Evolutionary conservation across 768 basidiomycete species (phyloP).

Genomic region (Fomitopsis pulvina): DNA sequence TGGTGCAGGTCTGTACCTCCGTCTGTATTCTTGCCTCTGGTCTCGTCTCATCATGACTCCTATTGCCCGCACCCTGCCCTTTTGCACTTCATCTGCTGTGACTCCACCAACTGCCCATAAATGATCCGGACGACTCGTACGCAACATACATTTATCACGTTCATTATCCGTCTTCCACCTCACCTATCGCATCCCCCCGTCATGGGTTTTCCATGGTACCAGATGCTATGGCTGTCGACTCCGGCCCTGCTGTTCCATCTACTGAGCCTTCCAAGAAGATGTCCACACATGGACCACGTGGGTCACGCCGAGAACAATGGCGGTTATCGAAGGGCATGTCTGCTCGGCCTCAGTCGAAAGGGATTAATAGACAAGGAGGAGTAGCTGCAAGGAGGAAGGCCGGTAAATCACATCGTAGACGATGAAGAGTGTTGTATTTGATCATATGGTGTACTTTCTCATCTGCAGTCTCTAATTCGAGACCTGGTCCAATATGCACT

Average conservation of each 20-base stretch:
- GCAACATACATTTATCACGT: not conserved
- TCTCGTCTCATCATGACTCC: not conserved
- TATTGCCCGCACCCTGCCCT: not conserved
- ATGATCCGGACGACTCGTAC: too few relatives aligned
- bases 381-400: slow-evolving; percentile 56
- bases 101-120: too few relatives aligned
- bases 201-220: slow-evolving; percentile 1
- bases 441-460: too few relatives aligned
- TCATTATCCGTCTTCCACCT: not conserved
- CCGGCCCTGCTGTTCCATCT: slow-evolving; percentile 15
- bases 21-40: not conserved
- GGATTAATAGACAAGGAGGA: slow-evolving; percentile 64
- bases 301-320: slow-evolving; percentile 78
- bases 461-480: too few relatives aligned
- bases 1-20: slow-evolving; percentile 11
- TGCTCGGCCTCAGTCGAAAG: slow-evolving; percentile 40
- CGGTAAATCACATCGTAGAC: slow-evolving; percentile 64
- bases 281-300: slow-evolving; percentile 79
- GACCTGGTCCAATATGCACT: too few relatives aligned
- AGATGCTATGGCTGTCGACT: slow-evolving; percentile 55
- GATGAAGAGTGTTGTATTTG: slow-evolving; percentile 32
- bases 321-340: slow-evolving; percentile 70
- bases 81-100: not conserved
- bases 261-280: slow-evolving; percentile 32
- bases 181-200: not conserved